Conservation (phyloP, 148 eudicot species). For the Cornus florida region DNA sequence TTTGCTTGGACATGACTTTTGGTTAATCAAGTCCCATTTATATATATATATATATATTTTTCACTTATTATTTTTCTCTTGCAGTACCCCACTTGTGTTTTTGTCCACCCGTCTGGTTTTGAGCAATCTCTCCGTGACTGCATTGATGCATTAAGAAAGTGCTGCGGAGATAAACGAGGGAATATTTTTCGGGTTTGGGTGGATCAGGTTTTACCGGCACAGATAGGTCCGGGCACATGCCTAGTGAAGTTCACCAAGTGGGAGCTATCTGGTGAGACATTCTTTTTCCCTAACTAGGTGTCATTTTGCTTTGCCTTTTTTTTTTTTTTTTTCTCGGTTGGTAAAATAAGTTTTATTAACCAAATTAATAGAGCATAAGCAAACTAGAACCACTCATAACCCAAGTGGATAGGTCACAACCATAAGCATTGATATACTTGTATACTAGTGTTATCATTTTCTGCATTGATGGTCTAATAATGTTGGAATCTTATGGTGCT, state of each 20-base stretch:
- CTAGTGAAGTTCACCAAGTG: conserved; percentile 58
- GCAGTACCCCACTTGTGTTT: conserved; percentile 48
- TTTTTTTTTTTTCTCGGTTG: background rate
- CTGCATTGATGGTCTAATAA: too few species aligned
- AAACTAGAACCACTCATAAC: background rate
- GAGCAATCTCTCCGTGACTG: conserved; percentile 44
- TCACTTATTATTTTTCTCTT: background rate
- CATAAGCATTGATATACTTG: background rate
- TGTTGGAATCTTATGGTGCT: background rate
- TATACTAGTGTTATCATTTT: background rate
- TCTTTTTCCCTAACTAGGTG: too few species aligned
- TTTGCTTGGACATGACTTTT: background rate
- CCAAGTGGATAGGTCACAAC: background rate
- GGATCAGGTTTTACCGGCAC: conserved; percentile 54
- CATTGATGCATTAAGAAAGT: conserved; percentile 40
- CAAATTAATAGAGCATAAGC: too few species aligned
- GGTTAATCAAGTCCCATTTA: background rate
- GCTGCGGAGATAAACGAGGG: conserved; percentile 56
- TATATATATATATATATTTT: too few species aligned
- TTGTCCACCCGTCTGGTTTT: conserved; percentile 56
- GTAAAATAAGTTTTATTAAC: background rate
- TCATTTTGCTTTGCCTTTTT: too few species aligned
- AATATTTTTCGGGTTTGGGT: conserved; percentile 52
- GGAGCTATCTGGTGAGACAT: conserved; percentile 43
- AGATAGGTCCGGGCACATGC: conserved; percentile 48